Base-by-base conservation (phyloP, 805 yeast species). In the Saccharomycopsis javanensis region DNA sequence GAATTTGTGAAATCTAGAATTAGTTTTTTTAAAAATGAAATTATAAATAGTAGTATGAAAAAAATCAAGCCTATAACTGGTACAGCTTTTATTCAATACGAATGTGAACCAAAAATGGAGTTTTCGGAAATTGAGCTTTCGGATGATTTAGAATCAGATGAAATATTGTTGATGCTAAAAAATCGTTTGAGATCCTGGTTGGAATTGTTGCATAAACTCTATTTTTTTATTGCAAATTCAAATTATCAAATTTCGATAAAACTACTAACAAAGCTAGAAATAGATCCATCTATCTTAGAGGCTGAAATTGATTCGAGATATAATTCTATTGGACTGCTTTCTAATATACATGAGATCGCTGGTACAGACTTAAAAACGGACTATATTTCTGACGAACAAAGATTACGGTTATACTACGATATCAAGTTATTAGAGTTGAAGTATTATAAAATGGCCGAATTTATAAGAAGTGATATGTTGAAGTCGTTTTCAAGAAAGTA, bases 161-260 rank as follows among this genome's bases (percentile, higher is more conserved):
- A 61, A 2, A 27, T 46, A 16, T 46, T 51, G 20, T 31, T 31
- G 35, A 42, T 52, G 51, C 37, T 56, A n/a, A 68, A 67, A 54
- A 13, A 64, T 7, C 71, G 76, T 54, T 64, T 78, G 10, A 69
- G 86, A 60, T 65, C 72, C 13, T 77, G 82, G 81, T 62, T 76
- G 33, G 85, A 88, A 54, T 64, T 81, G 10, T 69, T 88, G 15
- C 97, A 94, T 67, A 83, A 91, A 54, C 77, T 85, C 50, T 85
- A 80, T 65, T 92, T 91, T 65, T 80, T 89, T 60, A 72, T 86
- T 27, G 97, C 88, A 0, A 81, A 90, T 1, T 79, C 86, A 0
- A 80, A 85, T 64, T 87, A 77, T 61, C 91, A 85, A 63, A 66
- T 74, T 34, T 73, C 74, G 50, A 7, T 48, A 69, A 42, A 68